Evolutionary conservation across 345 rosid genomes (phyloP).

Genomic region (Kandelia obovata): DNA sequence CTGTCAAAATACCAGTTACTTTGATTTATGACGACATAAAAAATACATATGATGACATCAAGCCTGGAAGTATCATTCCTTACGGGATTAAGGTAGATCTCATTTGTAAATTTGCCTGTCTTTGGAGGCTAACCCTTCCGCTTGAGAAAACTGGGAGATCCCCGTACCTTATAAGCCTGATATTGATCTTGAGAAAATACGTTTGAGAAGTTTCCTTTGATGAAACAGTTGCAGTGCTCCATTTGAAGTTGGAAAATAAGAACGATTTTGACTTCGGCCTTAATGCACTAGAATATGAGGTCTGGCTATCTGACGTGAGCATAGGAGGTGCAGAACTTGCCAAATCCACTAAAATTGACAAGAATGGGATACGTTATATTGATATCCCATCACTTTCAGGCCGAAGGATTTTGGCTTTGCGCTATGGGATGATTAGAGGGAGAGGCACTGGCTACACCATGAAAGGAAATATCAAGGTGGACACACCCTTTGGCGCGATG

Average conservation of each 20-base stretch:
- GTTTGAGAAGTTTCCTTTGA: conserved; percentile 72
- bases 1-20: conserved; percentile 76
- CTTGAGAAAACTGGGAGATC: conserved; percentile 94
- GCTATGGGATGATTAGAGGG: conserved; percentile 98
- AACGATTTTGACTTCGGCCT: conserved; percentile 91
- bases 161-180: conserved; percentile 96
- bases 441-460: conserved; percentile 85
- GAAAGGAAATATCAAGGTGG: conserved; percentile 77
- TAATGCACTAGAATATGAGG: conserved; percentile 72
- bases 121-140: conserved; percentile 86
- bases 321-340: conserved; percentile 72
- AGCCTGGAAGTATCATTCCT: conserved; percentile 89
- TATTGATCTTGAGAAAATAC: conserved; percentile 73
- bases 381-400: conserved; percentile 71
- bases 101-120: conserved; percentile 77
- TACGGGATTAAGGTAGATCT: conserved; percentile 83
- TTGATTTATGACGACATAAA: conserved; percentile 85
- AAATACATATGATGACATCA: conserved; percentile 66
- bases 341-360: conserved; percentile 56
- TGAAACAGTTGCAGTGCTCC: conserved; percentile 83
- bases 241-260: conserved; percentile 74
- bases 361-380: conserved; percentile 59
- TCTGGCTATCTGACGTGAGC: conserved; percentile 70
- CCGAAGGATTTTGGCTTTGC: conserved; percentile 98
- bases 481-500: conserved; percentile 94